These are phyloP conservation scores for Berberis thunbergii DNA, from an alignment of 164 flowering plant genomes.

Conservation along the genomic window DNA sequence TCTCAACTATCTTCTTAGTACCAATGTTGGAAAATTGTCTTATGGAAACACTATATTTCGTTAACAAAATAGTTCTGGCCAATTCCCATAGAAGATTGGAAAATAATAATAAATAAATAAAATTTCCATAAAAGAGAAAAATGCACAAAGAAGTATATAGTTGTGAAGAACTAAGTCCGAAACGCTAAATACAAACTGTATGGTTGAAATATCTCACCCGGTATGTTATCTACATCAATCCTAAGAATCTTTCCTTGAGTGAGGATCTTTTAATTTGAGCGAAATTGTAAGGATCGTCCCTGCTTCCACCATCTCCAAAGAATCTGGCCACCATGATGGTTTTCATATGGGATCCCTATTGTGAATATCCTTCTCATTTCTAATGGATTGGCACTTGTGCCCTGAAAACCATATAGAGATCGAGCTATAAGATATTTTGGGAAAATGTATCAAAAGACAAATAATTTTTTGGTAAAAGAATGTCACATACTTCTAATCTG, in stretches of 20 bases:
- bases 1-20: no score
- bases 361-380: conserved; percentile 93
- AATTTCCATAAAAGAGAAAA: no score
- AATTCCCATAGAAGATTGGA: no score
- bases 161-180: no score
- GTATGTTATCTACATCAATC: conserved; percentile 63
- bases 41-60: no score
- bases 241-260: conserved; percentile 86
- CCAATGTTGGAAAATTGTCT: no score
- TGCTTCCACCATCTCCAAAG: conserved; percentile 80
- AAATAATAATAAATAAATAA: no score
- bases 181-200: no score
- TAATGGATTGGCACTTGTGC: conserved; percentile 46
- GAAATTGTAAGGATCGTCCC: conserved; percentile 61
- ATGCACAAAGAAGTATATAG: no score
- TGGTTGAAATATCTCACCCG: conserved; percentile 12
- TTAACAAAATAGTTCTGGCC: no score
- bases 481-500: conserved; percentile 1
- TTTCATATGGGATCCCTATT: conserved; percentile 75
- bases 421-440: not conserved
- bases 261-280: conserved; percentile 86
- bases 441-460: not conserved
- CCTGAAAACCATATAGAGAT: conserved; percentile 30
- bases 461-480: not conserved
- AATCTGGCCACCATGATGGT: conserved; percentile 80